Base-by-base conservation (phyloP, 768 basidiomycete genomes). In the Podaxis mareebaensis region DNA sequence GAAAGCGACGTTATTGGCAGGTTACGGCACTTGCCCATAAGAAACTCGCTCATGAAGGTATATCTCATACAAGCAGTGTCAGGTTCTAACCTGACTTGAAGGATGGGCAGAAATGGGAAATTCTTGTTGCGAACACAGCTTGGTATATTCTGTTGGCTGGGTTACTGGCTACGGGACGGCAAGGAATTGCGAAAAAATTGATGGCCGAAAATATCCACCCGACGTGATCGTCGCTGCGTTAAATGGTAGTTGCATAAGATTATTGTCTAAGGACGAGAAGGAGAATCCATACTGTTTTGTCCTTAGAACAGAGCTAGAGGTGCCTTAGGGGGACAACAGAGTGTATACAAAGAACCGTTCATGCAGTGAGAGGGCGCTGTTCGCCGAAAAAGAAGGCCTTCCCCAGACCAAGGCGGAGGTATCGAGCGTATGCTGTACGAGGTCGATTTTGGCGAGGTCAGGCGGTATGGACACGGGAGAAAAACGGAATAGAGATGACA, bases 121-220 rank as follows among this genome's bases (percentile, higher is more conserved):
- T 87, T 63, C 74, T 75, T 59, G 76, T 86, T 63, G 79, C 77
- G 44, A 75, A 83, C 62, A 86, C 88, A 69, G 92, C 92, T 57
- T 95, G 90, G 88, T 90, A 87, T 76, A 77, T 95, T 68, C 71
- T 94, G 53, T 76, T 96, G 65, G 77, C 79, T 15, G 92, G 91
- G 36, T 20, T 46, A 20, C 44, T 46, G 44, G 7, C 44, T 40
- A 81, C 83, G 69, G 75, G 78, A 58, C 83, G 87, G 65, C 91
- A 87, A n/a, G 44, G 15, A 20, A n/a, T 46, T 46, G 44, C 17
- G 13, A n/a, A 44, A 5, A 42, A 42, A 11, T 33, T 33, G 40
- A 42, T 42, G 40, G 12, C 44, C 33, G 33, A 33, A 33, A 33
- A 2, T 10, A 33, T 33, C 20, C 15, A 22, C 17, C 44, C n/a